Conservation (phyloP, 73 alveolate species). For the Tetrahymena elliotti region DNA sequence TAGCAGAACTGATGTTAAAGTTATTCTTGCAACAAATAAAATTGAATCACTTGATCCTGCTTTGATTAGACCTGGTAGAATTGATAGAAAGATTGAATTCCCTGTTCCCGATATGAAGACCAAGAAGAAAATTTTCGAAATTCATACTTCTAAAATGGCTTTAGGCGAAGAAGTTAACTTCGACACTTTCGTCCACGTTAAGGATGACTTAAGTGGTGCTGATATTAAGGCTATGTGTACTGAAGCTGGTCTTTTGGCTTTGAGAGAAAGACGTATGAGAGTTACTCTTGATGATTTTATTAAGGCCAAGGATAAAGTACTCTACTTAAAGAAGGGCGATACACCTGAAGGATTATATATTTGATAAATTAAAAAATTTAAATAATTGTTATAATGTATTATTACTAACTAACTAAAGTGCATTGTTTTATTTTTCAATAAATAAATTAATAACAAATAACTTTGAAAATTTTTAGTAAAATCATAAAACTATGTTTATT, state of each 20-base stretch:
- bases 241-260: conserved; percentile 98
- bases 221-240: conserved; percentile 99
- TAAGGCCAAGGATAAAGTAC: conserved; percentile 96
- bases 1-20: conserved; percentile 97
- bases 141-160: conserved; percentile 96
- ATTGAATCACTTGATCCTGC: conserved; percentile 99
- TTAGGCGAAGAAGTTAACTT: conserved; percentile 95
- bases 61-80: conserved; percentile 99
- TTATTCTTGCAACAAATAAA: conserved; percentile 97
- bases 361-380: conserved; percentile 43
- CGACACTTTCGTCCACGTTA: conserved; percentile 96
- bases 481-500: no score
- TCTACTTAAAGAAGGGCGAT: conserved; percentile 96
- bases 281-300: conserved; percentile 91
- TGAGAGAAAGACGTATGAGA: conserved; percentile 98
- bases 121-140: conserved; percentile 94
- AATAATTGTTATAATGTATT: not conserved
- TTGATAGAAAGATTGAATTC: conserved; percentile 98
- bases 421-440: no score
- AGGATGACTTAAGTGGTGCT: conserved; percentile 98
- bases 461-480: no score
- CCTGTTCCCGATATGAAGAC: conserved; percentile 97
- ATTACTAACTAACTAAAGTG: no score
- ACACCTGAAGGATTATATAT: conserved; percentile 98
- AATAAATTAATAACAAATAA: no score